A percentile compares a stretch with the other conserved stretches of the same genome.
phyloP scores from a whole-genome alignment of 805 yeast species.

The Cyberlindnera euphorbiiphila region DNA sequence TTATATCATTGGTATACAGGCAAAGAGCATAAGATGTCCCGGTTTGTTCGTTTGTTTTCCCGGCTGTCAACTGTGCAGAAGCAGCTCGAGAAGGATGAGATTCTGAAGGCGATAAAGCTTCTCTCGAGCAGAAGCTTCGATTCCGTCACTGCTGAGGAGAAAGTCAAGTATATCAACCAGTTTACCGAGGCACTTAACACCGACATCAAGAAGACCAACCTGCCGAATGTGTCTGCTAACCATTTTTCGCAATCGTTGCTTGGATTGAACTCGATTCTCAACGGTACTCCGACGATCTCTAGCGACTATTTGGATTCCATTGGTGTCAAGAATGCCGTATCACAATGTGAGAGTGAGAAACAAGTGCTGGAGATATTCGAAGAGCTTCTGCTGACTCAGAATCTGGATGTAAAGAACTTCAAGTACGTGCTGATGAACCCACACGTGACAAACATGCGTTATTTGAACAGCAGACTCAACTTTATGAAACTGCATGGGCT shows the following conservation, averaged over 20 bases:
- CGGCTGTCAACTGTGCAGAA: conserved; percentile 1
- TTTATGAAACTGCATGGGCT: conserved; percentile 12
- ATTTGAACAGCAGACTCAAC: conserved; percentile 13
- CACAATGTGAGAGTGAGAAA: conserved; percentile 1
- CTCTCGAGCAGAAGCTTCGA: conserved; percentile 7
- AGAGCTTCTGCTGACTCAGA: conserved; percentile 9
- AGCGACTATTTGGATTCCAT: conserved; percentile 4
- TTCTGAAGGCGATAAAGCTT: conserved; percentile 12
- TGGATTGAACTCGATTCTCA: conserved; percentile 16
- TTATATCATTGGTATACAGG: too few relatives aligned
- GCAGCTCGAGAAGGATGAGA: conserved; percentile 14
- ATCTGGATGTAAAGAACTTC: conserved; percentile 9
- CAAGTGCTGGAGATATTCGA: conserved; percentile 17
- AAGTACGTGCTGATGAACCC: conserved; percentile 14
- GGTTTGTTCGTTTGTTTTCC: conserved; percentile 7
- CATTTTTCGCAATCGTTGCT: conserved; percentile 20
- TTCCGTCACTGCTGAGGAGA: conserved; percentile 14
- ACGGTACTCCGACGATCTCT: conserved; percentile 1
- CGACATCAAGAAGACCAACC: conserved; percentile 10
- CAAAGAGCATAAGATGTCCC: too few relatives aligned
- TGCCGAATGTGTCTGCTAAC: conserved; percentile 1
- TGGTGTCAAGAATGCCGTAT: conserved; percentile 6
- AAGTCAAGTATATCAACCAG: conserved; percentile 15
- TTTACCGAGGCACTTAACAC: conserved; percentile 18
- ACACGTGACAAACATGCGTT: conserved; percentile 8